Evolutionary conservation across 2,329 filamentous ascomycete species (phyloP).

Genomic region (Cercospora janseana): DNA sequence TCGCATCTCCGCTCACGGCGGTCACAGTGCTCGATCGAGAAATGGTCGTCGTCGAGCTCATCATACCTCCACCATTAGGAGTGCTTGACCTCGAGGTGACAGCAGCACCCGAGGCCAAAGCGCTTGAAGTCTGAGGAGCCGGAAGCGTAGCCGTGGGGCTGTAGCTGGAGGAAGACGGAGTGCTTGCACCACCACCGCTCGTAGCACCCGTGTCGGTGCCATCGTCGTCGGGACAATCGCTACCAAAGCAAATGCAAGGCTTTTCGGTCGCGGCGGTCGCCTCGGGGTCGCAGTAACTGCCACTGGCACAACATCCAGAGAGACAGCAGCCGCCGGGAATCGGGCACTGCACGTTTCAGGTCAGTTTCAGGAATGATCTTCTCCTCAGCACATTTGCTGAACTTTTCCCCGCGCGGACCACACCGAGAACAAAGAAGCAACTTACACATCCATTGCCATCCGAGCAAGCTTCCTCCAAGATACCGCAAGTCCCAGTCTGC

Average conservation of each 20-base stretch:
- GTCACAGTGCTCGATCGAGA: no score
- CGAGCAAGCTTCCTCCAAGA: neutral
- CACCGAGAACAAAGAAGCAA: neutral
- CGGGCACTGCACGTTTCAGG: neutral
- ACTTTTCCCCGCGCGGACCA: neutral
- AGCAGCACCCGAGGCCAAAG: neutral
- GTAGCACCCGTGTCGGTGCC: neutral
- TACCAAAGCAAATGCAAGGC: constrained; percentile 1
- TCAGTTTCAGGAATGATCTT: neutral
- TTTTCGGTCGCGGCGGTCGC: neutral
- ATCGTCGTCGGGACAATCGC: constrained; percentile 1
- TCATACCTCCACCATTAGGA: no score
- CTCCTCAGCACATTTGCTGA: neutral
- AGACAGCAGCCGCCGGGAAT: neutral
- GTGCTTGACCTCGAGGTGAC: neutral
- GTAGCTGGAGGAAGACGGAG: neutral
- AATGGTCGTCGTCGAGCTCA: neutral
- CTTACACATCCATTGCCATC: neutral
- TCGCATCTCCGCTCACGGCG: neutral
- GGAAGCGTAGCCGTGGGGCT: neutral
- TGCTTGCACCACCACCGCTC: neutral
- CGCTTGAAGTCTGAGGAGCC: neutral
- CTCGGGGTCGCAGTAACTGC: neutral
- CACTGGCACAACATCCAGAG: neutral
- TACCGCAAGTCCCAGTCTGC: neutral